Percentiles rank a stretch among this genome's conserved stretches.
These are phyloP conservation scores for Chaetomiaceae sp. DNA, from an alignment of 2,329 filamentous ascomycete species.

Conservation along the genomic window DNA sequence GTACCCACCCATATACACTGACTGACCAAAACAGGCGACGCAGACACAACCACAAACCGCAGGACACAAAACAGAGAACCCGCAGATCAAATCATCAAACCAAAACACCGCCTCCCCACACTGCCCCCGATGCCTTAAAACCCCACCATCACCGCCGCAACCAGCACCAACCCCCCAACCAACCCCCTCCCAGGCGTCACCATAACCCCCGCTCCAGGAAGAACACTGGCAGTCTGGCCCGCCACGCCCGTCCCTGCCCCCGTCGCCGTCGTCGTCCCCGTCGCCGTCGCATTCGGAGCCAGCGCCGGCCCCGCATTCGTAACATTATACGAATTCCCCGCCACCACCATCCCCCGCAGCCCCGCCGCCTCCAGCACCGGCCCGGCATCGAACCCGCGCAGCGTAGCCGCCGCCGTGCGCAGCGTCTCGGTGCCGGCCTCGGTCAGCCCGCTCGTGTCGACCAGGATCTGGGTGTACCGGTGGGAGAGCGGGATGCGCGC, in stretches of 20 bases:
- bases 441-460: slow-evolving; percentile 35
- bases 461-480: slow-evolving; percentile 38
- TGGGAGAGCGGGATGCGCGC: slow-evolving; percentile 37
- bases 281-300: slow-evolving; percentile 1
- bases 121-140: slow-evolving; percentile 4
- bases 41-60: no score
- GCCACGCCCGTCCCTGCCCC: not conserved
- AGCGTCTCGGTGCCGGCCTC: slow-evolving; percentile 21
- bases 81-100: no score
- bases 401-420: slow-evolving; percentile 29
- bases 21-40: no score
- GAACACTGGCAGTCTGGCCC: slow-evolving; percentile 5
- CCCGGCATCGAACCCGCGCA: slow-evolving; percentile 33
- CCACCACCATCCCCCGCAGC: slow-evolving; percentile 32
- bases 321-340: slow-evolving; percentile 38
- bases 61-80: no score
- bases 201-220: not conserved
- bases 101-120: no score
- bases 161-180: not conserved
- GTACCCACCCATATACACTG: no score
- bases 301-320: slow-evolving; percentile 34
- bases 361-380: slow-evolving; percentile 32
- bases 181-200: not conserved
- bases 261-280: not conserved
- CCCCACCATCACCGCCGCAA: slow-evolving; percentile 10